Percentiles rank a stretch among this genome's conserved stretches.
Evolutionary conservation across 768 basidiomycete genomes (phyloP).

Genomic region (Naganishia vaughanmartiniae): DNA sequence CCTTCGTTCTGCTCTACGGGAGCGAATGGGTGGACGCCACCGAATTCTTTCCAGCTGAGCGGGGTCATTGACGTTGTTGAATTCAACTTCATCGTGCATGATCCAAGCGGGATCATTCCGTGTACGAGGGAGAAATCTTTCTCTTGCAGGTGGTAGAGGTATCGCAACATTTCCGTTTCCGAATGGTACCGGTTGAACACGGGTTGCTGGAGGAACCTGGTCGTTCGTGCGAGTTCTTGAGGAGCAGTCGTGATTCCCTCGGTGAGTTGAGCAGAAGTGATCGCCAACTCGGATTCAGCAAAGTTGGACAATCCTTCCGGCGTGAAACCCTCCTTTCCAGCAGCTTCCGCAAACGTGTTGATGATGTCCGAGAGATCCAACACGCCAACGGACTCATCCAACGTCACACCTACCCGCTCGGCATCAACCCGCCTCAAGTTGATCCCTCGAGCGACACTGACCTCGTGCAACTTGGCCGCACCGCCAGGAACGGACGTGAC

Average conservation of each 20-base stretch:
- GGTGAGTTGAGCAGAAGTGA: constrained; percentile 55
- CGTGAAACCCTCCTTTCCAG: constrained; percentile 38
- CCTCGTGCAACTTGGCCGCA: constrained; percentile 62
- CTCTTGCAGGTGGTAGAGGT: constrained; percentile 86
- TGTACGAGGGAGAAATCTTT: constrained; percentile 95
- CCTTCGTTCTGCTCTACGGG: constrained; percentile 85
- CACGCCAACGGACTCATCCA: constrained; percentile 84
- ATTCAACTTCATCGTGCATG: constrained; percentile 98
- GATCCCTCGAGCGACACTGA: constrained; percentile 65
- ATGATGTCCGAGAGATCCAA: constrained; percentile 72
- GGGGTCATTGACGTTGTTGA: constrained; percentile 98
- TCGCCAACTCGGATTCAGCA: constrained; percentile 53
- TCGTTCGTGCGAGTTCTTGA: constrained; percentile 52
- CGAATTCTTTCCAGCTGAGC: constrained; percentile 89
- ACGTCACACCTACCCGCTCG: constrained; percentile 74
- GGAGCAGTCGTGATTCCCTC: constrained; percentile 56
- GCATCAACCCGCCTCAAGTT: constrained; percentile 79
- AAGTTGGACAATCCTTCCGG: constrained; percentile 33
- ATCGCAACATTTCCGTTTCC: constrained; percentile 97
- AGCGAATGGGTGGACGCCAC: constrained; percentile 85
- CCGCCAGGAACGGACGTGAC: constrained; percentile 57
- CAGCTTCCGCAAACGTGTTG: constrained; percentile 74
- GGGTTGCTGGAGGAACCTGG: constrained; percentile 73
- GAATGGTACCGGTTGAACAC: constrained; percentile 97
- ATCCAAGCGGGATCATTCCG: constrained; percentile 92